A percentile compares a stretch with the other conserved stretches of the same genome.
These are phyloP conservation scores for Sordariomycetes sp. DNA, from an alignment of 2,329 filamentous ascomycete genomes.

Conservation along the genomic window DNA sequence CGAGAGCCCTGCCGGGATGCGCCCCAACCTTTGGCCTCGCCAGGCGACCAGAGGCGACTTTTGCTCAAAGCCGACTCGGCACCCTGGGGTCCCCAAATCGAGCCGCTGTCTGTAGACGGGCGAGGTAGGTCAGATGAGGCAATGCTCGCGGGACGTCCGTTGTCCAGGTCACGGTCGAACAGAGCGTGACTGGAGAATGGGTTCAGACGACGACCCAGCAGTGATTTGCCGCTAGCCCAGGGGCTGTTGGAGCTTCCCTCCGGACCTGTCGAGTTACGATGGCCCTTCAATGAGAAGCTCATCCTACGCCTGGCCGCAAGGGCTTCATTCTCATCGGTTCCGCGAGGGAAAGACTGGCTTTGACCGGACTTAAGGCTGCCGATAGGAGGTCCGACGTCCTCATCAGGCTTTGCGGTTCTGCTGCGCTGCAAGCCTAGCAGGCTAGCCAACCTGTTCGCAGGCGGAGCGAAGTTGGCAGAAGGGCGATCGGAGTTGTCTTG, in stretches of 20 bases:
- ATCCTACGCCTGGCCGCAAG: slow-evolving; percentile 45
- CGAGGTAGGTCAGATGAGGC: slow-evolving; percentile 63
- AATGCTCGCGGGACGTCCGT: slow-evolving; percentile 60
- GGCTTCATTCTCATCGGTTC: slow-evolving; percentile 45
- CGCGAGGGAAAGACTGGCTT: slow-evolving; percentile 67
- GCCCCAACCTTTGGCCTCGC: slow-evolving; percentile 19
- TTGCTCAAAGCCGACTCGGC: slow-evolving; percentile 37
- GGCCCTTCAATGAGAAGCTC: slow-evolving; percentile 50
- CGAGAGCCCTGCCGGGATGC: slow-evolving; percentile 12
- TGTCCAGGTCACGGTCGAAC: slow-evolving; percentile 44
- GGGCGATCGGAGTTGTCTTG: slow-evolving; percentile 34
- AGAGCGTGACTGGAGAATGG: slow-evolving; percentile 41
- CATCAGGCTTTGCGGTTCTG: slow-evolving; percentile 48
- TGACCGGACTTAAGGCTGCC: slow-evolving; percentile 63
- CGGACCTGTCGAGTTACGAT: slow-evolving; percentile 39
- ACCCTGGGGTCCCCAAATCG: slow-evolving; percentile 58
- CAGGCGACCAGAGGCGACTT: slow-evolving; percentile 56
- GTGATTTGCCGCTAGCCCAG: slow-evolving; percentile 6
- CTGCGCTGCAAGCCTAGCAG: slow-evolving; percentile 52
- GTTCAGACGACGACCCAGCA: slow-evolving; percentile 27
- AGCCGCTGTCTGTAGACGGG: slow-evolving; percentile 70
- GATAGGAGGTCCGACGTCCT: slow-evolving; percentile 45
- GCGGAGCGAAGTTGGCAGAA: slow-evolving; percentile 28
- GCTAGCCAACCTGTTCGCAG: slow-evolving; percentile 36
- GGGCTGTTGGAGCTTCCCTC: slow-evolving; percentile 22